These are phyloP conservation scores for Aspergillus udagawae DNA, from an alignment of 2,329 filamentous ascomycete genomes.

Conservation along the genomic window DNA sequence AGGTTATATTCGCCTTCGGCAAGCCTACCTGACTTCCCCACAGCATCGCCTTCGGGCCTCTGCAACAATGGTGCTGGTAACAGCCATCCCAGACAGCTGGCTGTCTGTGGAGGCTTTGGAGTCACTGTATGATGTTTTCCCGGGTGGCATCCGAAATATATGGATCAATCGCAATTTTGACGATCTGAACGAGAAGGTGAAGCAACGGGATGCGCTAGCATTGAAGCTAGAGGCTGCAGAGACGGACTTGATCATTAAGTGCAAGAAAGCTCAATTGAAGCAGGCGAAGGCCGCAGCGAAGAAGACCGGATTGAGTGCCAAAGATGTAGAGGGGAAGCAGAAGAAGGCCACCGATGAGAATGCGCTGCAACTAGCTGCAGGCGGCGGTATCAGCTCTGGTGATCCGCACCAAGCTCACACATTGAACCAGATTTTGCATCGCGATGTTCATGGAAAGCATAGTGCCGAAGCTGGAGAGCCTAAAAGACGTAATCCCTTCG, in stretches of 20 bases:
- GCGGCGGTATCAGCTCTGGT: conserved; percentile 52
- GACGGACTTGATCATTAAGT: conserved; percentile 74
- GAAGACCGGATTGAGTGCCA: conserved; percentile 48
- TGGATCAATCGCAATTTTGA: conserved; percentile 94
- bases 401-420: conserved; percentile 56
- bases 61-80: conserved; percentile 91
- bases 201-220: conserved; percentile 68
- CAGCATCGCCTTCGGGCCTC: conserved; percentile 91
- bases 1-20: conserved; percentile 86
- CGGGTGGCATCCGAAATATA: conserved; percentile 88
- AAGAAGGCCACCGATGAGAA: conserved; percentile 50
- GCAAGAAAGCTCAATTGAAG: conserved; percentile 75
- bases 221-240: conserved; percentile 72
- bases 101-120: conserved; percentile 75
- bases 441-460: conserved; percentile 12
- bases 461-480: conserved; percentile 12
- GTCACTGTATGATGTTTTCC: conserved; percentile 90
- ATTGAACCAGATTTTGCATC: conserved; percentile 42
- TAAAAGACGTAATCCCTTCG: conserved; percentile 26
- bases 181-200: conserved; percentile 77
- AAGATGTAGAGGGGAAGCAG: conserved; percentile 36
- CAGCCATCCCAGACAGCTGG: conserved; percentile 87
- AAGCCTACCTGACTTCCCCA: conserved; percentile 90
- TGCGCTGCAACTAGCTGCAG: conserved; percentile 43
- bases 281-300: conserved; percentile 61